Conservation (phyloP, 768 basidiomycete species). For the Boletus patriciae region DNA sequence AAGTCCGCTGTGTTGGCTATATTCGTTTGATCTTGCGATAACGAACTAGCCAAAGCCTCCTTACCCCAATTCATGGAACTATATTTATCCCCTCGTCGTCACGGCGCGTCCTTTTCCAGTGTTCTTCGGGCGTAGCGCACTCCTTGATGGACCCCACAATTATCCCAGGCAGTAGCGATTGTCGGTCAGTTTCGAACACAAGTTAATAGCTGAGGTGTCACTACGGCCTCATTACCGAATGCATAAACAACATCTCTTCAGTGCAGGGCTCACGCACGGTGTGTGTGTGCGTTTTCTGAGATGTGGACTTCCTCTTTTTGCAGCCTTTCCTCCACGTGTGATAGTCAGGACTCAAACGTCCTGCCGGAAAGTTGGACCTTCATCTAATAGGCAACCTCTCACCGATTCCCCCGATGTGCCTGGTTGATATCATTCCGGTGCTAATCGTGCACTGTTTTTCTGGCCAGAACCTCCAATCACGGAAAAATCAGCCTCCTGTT, state of each 20-base stretch:
- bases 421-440: conserved; percentile 18
- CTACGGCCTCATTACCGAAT: not conserved
- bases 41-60: conserved; percentile 7
- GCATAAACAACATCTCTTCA: not conserved
- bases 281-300: not conserved
- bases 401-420: conserved; percentile 21
- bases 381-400: conserved; percentile 15
- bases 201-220: not conserved
- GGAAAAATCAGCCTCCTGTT: not conserved
- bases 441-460: conserved; percentile 10
- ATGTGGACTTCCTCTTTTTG: conserved; percentile 10
- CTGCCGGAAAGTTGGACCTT: conserved; percentile 5
- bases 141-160: not conserved
- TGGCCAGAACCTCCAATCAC: conserved; percentile 3
- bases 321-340: conserved; percentile 17
- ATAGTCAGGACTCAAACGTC: conserved; percentile 11
- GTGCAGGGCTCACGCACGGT: not conserved
- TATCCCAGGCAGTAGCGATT: not conserved
- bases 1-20: conserved; percentile 14
- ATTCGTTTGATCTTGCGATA: conserved; percentile 14
- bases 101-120: conserved; percentile 9
- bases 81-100: conserved; percentile 23
- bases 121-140: not conserved
- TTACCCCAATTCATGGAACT: not conserved
- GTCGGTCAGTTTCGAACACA: not conserved